These are phyloP conservation scores for Rhypophila decipiens DNA, from an alignment of 495 filamentous ascomycete genomes.

Conservation along the genomic window DNA sequence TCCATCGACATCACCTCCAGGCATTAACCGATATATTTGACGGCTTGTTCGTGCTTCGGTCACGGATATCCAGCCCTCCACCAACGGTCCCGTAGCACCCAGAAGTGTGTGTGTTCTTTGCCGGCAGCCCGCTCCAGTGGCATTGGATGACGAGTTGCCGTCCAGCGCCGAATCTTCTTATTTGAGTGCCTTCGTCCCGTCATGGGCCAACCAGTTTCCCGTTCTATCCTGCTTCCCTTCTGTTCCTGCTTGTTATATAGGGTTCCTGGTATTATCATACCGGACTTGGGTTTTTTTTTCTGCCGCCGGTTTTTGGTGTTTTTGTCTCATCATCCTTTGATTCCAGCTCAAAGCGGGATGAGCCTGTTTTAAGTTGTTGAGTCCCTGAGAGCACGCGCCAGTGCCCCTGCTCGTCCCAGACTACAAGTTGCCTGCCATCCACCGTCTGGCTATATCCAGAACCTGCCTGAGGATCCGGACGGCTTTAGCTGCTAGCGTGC, in stretches of 20 bases:
- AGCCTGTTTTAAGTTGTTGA: not conserved
- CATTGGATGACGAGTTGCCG: not conserved
- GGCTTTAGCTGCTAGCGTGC: too few species aligned
- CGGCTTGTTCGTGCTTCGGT: not conserved
- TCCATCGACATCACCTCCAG: conserved; percentile 4
- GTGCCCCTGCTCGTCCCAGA: too few species aligned
- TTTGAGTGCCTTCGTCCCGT: conserved; percentile 7
- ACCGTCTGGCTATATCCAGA: too few species aligned
- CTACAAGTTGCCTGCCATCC: too few species aligned
- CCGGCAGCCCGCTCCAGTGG: conserved; percentile 14
- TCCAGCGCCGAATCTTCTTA: not conserved
- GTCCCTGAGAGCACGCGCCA: too few species aligned
- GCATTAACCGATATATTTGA: conserved; percentile 19
- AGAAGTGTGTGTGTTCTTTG: conserved; percentile 9
- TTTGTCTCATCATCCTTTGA: too few species aligned
- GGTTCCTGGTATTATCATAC: not conserved
- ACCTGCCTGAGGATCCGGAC: too few species aligned
- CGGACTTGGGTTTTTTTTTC: not conserved
- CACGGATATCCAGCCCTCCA: not conserved
- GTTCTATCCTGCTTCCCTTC: not conserved
- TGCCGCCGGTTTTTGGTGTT: not conserved
- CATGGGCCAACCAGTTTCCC: not conserved
- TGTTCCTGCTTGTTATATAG: not conserved
- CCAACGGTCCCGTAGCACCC: conserved; percentile 3
- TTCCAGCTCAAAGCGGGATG: not conserved